phyloP scores from a whole-genome alignment of 371 early-diverging fungal species.

The Furculomyces boomerangus region DNA sequence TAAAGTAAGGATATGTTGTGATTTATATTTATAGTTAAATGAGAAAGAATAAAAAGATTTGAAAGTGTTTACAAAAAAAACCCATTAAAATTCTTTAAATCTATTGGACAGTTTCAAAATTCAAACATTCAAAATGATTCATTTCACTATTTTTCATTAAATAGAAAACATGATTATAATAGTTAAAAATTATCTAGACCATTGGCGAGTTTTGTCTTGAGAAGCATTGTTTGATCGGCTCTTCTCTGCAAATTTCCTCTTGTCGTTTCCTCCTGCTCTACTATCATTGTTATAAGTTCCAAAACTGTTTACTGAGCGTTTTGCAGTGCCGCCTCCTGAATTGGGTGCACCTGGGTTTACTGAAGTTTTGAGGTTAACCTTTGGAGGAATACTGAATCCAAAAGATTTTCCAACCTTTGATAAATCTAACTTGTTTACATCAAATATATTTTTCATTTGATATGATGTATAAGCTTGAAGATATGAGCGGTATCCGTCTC shows the following conservation, averaged over 20 bases:
- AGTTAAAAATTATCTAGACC: constrained; percentile 2
- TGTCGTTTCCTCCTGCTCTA: too few relatives aligned
- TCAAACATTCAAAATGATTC: too few relatives aligned
- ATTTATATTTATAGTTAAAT: too few relatives aligned
- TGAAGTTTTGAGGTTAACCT: constrained; percentile 73
- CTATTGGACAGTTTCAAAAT: too few relatives aligned
- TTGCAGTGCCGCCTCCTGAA: not conserved
- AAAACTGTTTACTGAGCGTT: not conserved
- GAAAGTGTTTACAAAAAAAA: too few relatives aligned
- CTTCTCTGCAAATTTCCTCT: not conserved
- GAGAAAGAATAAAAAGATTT: too few relatives aligned
- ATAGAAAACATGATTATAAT: too few relatives aligned
- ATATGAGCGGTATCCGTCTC: constrained; percentile 91
- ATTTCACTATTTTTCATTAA: too few relatives aligned
- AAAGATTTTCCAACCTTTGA: constrained; percentile 84
- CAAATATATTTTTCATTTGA: constrained; percentile 87
- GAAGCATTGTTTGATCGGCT: not conserved
- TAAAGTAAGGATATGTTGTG: too few relatives aligned
- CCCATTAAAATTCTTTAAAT: too few relatives aligned
- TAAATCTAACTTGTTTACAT: constrained; percentile 82
- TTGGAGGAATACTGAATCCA: constrained; percentile 91
- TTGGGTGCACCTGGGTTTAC: not conserved
- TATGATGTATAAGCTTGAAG: constrained; percentile 95
- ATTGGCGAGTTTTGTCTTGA: not conserved
- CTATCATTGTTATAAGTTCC: not conserved